phyloP scores from a whole-genome alignment of 2,329 filamentous ascomycete species.

The Xylaria digitata region DNA sequence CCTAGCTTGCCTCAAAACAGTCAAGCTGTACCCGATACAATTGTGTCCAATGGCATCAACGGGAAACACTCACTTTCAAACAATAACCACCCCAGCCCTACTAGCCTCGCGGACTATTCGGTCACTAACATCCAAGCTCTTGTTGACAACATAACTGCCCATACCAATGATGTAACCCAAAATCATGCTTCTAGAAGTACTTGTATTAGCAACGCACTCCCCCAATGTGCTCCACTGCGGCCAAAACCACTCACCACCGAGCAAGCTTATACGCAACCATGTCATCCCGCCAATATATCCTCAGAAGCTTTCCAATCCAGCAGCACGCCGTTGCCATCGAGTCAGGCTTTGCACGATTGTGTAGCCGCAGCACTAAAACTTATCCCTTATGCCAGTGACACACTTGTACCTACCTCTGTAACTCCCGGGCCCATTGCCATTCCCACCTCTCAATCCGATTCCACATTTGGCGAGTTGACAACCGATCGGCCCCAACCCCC shows the following conservation, averaged over 20 bases:
- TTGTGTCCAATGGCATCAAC: constrained; percentile 21
- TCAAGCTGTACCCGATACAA: constrained; percentile 27
- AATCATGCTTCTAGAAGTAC: constrained; percentile 44
- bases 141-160: constrained; percentile 47
- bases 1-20: constrained; percentile 41
- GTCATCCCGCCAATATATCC: constrained; percentile 45
- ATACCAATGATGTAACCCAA: constrained; percentile 46
- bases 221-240: constrained; percentile 58
- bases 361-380: constrained; percentile 49
- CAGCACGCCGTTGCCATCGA: constrained; percentile 39
- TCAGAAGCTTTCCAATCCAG: constrained; percentile 46
- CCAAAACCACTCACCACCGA: constrained; percentile 59
- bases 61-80: constrained; percentile 6
- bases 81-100: constrained; percentile 9
- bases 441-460: constrained; percentile 34
- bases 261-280: constrained; percentile 53
- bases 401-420: constrained; percentile 43
- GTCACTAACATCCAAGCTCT: constrained; percentile 46
- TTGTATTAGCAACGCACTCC: constrained; percentile 41
- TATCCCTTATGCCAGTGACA: constrained; percentile 44
- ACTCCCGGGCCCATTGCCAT: constrained; percentile 44
- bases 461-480: constrained; percentile 29
- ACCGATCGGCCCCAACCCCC: constrained; percentile 28
- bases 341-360: constrained; percentile 51
- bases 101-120: constrained; percentile 32